Percentiles rank a stretch among this genome's conserved stretches.
These are phyloP conservation scores for Sanghuangporus baumii DNA, from an alignment of 1,284 basidiomycete genomes.

Conservation along the genomic window DNA sequence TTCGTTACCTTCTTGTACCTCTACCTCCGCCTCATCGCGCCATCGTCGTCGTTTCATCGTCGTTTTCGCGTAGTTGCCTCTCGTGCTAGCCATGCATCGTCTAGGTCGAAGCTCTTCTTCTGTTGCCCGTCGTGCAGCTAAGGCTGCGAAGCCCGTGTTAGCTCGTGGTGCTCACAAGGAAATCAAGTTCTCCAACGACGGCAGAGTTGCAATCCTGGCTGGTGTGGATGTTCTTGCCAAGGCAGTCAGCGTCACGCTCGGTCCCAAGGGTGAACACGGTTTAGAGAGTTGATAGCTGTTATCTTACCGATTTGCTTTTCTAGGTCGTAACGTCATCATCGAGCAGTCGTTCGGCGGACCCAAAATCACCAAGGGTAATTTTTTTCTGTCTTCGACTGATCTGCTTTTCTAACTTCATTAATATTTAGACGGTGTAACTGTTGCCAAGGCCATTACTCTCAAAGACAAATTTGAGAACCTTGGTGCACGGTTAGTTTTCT, in stretches of 20 bases:
- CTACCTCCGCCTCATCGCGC: background rate
- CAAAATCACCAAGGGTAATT: slow-evolving; percentile 91
- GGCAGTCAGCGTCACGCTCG: slow-evolving; percentile 91
- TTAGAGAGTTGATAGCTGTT: background rate
- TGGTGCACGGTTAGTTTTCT: slow-evolving; percentile 76
- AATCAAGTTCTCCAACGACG: slow-evolving; percentile 96
- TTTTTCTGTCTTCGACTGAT: slow-evolving; percentile 9
- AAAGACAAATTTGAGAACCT: slow-evolving; percentile 99
- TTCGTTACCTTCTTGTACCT: background rate
- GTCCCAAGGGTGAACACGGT: slow-evolving; percentile 76
- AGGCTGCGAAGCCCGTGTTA: slow-evolving; percentile 44
- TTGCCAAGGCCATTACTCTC: slow-evolving; percentile 91
- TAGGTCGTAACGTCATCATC: slow-evolving; percentile 97
- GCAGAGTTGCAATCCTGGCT: slow-evolving; percentile 88
- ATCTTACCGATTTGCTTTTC: slow-evolving; percentile 16
- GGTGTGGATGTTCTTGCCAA: slow-evolving; percentile 97
- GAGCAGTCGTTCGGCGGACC: slow-evolving; percentile 97
- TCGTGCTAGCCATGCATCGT: slow-evolving; percentile 13
- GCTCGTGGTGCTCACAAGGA: slow-evolving; percentile 87
- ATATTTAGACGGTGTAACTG: slow-evolving; percentile 87
- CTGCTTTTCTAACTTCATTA: background rate
- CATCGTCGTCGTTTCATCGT: background rate
- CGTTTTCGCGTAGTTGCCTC: background rate
- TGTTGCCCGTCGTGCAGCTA: slow-evolving; percentile 38
- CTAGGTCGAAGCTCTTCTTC: slow-evolving; percentile 31